phyloP scores from a whole-genome alignment of 1,139 yeast species.

The Blastobotrys indianensis region DNA sequence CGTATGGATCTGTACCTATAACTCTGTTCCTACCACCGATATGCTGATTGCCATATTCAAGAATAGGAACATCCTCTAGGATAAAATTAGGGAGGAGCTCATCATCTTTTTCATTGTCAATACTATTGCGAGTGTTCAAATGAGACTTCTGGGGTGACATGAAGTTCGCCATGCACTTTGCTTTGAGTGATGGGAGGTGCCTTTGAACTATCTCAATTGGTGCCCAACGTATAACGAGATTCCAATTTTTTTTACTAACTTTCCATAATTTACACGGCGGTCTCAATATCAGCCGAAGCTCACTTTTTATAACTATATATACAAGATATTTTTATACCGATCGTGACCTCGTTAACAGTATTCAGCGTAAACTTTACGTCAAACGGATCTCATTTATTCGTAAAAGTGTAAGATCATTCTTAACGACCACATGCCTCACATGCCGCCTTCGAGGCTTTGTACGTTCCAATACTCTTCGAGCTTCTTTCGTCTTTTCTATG shows the following conservation, averaged over 20 bases:
- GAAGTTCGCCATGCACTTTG: no score
- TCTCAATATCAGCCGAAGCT: no score
- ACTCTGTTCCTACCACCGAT: conserved; percentile 9
- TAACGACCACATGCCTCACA: conserved; percentile 67
- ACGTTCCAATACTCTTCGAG: conserved; percentile 59
- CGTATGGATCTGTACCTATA: conserved; percentile 30
- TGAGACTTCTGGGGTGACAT: no score
- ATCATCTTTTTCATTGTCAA: conserved; percentile 4
- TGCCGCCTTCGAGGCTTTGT: conserved; percentile 82
- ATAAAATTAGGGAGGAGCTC: conserved; percentile 32
- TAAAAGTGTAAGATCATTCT: conserved; percentile 75
- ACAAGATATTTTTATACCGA: no score
- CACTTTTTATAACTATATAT: no score
- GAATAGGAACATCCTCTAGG: conserved; percentile 32
- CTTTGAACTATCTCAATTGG: no score
- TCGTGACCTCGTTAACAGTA: no score
- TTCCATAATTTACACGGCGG: no score
- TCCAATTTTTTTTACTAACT: no score
- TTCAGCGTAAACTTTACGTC: no score
- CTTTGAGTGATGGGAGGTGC: no score
- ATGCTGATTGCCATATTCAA: conserved; percentile 14
- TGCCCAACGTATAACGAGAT: no score
- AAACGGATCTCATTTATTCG: conserved; percentile 55
- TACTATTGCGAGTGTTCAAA: neutral
- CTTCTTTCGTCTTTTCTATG: conserved; percentile 80